Base-by-base conservation (phyloP, 345 rosid genomes). In the Rhizophora apiculata region DNA sequence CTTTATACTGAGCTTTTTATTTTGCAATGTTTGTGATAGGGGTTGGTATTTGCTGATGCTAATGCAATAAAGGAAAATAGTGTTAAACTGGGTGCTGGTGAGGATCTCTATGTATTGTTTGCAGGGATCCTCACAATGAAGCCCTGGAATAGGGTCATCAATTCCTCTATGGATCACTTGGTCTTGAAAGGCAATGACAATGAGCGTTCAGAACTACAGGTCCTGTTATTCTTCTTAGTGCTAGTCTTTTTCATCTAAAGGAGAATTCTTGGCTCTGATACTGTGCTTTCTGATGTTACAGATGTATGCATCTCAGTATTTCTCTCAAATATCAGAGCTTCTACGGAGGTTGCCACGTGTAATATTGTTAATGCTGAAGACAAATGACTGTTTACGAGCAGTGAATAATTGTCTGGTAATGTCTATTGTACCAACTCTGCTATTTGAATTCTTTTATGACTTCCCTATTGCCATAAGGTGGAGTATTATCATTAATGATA, bases 301-400 rank as follows among this genome's bases (percentile, higher is more conserved):
- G 84, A 91, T 86, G 98, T 94, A 89, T 48, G 98, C 98, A 68
- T 91, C 97, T 73, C 88, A 89, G 76, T 87, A 91, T 72, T 91
- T 94, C 78, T 77, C 87, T 60, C 85, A 94, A 78, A 94, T 94
- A 73, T 85, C 97, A 6, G 96, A 94, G 84, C 98, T 94, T 74
- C 88, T 94, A 11, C 83, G 95, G 77, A 89, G 96, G 76, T 76
- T 94, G 66, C 98, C 98, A 2, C 92, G 98, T 16, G 96, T 87
- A 20, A 89, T 94, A 87, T 78, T 94, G 68, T 78, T 94, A 66
- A 81, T 91, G 95, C 82, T 94, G 81, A 91, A 94, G 82, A 91
- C 97, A 58, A 94, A 94, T 72, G 98, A 94, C 79, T 94, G 98
- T 78, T 84, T 94, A 65, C 84, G 96, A 79, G 77, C 98, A 0